Conservation (phyloP, 306 rosid genomes). For the Sicyos baderoa region DNA sequence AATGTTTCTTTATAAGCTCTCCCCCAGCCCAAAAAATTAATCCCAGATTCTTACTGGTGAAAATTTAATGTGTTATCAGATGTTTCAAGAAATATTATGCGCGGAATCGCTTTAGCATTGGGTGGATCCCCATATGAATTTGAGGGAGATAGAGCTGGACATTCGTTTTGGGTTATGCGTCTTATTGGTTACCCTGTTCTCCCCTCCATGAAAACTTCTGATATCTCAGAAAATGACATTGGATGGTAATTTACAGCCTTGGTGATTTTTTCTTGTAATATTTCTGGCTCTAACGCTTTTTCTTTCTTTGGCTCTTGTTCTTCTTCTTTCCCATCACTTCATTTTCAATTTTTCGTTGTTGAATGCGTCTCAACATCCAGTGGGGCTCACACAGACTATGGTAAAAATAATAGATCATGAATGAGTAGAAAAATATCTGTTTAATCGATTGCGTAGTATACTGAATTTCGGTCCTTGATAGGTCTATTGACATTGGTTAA, state of each 20-base stretch:
- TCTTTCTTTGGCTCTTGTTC: slow-evolving; percentile 20
- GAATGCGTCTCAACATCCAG: slow-evolving; percentile 33
- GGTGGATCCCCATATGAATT: slow-evolving; percentile 81
- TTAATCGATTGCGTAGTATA: not conserved
- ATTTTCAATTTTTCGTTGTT: slow-evolving; percentile 15
- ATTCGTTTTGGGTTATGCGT: slow-evolving; percentile 87
- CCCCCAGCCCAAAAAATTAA: not conserved
- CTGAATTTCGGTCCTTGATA: slow-evolving; percentile 24
- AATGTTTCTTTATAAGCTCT: slow-evolving; percentile 24
- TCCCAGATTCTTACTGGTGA: not conserved
- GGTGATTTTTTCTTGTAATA: slow-evolving; percentile 2
- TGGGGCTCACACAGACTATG: slow-evolving; percentile 93
- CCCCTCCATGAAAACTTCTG: slow-evolving; percentile 31
- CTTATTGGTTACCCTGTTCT: slow-evolving; percentile 67
- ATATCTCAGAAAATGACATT: slow-evolving; percentile 34
- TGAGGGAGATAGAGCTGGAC: slow-evolving; percentile 85
- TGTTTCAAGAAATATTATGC: slow-evolving; percentile 74
- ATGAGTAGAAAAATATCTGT: not conserved
- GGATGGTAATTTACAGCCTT: slow-evolving; percentile 59
- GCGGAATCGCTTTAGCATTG: slow-evolving; percentile 79
- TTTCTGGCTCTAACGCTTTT: slow-evolving; percentile 20
- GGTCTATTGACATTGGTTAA: slow-evolving; percentile 84
- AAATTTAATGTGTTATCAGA: slow-evolving; percentile 36
- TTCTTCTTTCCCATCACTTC: slow-evolving; percentile 15
- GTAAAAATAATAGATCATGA: slow-evolving; percentile 26